Evolutionary conservation across 2,329 filamentous ascomycete species (phyloP).

Genomic region (Teratosphaeria destructans): DNA sequence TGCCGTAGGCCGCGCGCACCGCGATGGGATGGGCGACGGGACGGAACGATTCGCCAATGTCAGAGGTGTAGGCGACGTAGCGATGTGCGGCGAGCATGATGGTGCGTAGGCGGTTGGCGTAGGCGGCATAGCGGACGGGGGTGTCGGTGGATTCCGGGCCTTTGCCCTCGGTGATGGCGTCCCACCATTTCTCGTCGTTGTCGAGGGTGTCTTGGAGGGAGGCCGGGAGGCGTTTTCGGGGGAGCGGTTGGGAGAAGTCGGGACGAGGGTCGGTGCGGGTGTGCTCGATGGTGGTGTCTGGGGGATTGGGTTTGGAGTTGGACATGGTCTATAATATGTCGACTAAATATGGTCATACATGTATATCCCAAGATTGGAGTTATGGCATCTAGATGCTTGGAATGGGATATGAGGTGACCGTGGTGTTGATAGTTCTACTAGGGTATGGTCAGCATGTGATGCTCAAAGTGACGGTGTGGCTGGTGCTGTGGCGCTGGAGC

Average conservation of each 20-base stretch:
- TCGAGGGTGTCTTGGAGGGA: slow-evolving; percentile 47
- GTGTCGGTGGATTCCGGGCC: slow-evolving; percentile 72
- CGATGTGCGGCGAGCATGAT: slow-evolving; percentile 84
- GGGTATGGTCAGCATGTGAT: not conserved
- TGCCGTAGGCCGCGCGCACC: slow-evolving; percentile 72
- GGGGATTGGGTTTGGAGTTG: slow-evolving; percentile 2
- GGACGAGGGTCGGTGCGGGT: slow-evolving; percentile 34
- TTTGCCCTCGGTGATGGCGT: slow-evolving; percentile 47
- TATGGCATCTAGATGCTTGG: not conserved
- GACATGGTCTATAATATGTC: slow-evolving; percentile 2
- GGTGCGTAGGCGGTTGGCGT: slow-evolving; percentile 55
- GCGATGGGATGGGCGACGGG: slow-evolving; percentile 80
- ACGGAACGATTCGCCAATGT: slow-evolving; percentile 92
- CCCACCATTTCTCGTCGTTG: slow-evolving; percentile 62
- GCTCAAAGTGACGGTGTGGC: not conserved
- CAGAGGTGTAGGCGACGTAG: slow-evolving; percentile 90
- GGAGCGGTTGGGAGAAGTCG: slow-evolving; percentile 38
- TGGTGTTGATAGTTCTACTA: not conserved
- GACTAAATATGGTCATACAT: not conserved
- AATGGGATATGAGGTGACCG: not conserved
- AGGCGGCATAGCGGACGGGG: slow-evolving; percentile 82
- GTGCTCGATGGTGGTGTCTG: slow-evolving; percentile 29
- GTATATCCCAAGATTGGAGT: not conserved
- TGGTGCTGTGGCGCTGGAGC: not conserved
- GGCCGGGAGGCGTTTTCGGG: slow-evolving; percentile 42